Evolutionary conservation across 106 monocot genomes (phyloP).

Genomic region (Phalaenopsis aphrodite): DNA sequence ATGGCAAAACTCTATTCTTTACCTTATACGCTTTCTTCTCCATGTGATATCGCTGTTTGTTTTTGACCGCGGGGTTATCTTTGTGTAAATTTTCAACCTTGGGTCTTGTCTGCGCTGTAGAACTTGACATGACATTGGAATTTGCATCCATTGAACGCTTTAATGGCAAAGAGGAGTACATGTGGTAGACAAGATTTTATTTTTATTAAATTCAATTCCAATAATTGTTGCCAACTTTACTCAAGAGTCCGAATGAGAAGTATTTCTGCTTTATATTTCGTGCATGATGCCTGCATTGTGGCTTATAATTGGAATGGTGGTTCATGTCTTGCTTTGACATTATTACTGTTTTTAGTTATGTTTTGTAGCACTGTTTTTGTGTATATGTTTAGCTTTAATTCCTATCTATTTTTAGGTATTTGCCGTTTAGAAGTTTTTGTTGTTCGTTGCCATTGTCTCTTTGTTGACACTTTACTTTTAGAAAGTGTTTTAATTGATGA

Average conservation of each 20-base stretch:
- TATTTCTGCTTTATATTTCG: neutral
- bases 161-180: neutral
- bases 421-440: no score
- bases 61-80: neutral
- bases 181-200: neutral
- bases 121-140: conserved; percentile 6
- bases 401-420: no score
- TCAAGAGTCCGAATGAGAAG: neutral
- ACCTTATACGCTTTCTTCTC: neutral
- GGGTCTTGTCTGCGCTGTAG: neutral
- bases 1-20: no score
- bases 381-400: no score
- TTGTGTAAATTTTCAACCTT: neutral
- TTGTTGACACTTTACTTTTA: no score
- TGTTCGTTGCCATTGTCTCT: no score
- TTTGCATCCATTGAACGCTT: neutral
- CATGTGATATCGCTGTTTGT: neutral
- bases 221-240: neutral
- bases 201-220: neutral
- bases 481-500: no score
- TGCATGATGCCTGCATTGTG: neutral
- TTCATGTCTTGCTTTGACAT: neutral
- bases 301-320: neutral
- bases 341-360: neutral
- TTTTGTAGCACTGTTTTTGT: no score